A percentile compares a stretch with the other conserved stretches of the same genome.
Evolutionary conservation across 768 basidiomycete species (phyloP).

Genomic region (Russula griseocarnosa): DNA sequence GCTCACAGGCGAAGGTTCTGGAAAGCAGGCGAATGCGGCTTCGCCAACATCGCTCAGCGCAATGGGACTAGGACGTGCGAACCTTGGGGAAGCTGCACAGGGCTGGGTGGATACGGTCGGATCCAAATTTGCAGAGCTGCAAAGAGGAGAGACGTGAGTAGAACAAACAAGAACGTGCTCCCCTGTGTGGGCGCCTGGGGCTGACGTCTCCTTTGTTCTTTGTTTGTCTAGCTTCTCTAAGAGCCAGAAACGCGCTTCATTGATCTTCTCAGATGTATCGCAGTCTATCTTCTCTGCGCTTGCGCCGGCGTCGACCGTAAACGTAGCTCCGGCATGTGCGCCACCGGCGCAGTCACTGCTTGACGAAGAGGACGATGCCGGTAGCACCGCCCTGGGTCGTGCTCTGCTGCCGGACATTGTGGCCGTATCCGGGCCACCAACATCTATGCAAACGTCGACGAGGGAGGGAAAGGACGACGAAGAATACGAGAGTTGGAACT

Average conservation of each 20-base stretch:
- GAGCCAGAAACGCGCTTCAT: slow-evolving; percentile 63
- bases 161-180: not conserved
- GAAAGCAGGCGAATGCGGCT: slow-evolving; percentile 29
- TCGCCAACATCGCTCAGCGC: slow-evolving; percentile 37
- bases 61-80: slow-evolving; percentile 30
- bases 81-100: slow-evolving; percentile 35
- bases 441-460: not conserved
- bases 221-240: slow-evolving; percentile 52
- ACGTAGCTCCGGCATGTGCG: slow-evolving; percentile 25
- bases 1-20: slow-evolving; percentile 22
- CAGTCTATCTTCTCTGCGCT: slow-evolving; percentile 45
- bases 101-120: slow-evolving; percentile 50
- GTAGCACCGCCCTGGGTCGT: slow-evolving; percentile 7
- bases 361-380: slow-evolving; percentile 19
- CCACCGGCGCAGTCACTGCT: slow-evolving; percentile 17
- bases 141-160: slow-evolving; percentile 52
- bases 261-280: slow-evolving; percentile 62
- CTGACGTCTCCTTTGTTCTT: not conserved
- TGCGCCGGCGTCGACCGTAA: slow-evolving; percentile 28
- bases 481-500: slow-evolving; percentile 29
- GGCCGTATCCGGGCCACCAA: not conserved
- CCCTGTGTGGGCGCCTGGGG: not conserved
- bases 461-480: slow-evolving; percentile 12
- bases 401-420: slow-evolving; percentile 10
- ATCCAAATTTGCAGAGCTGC: slow-evolving; percentile 50